Percentiles rank a stretch among this genome's conserved stretches.
These are phyloP conservation scores for Nicotiana otophora DNA, from an alignment of 257 asterid species.

Conservation along the genomic window DNA sequence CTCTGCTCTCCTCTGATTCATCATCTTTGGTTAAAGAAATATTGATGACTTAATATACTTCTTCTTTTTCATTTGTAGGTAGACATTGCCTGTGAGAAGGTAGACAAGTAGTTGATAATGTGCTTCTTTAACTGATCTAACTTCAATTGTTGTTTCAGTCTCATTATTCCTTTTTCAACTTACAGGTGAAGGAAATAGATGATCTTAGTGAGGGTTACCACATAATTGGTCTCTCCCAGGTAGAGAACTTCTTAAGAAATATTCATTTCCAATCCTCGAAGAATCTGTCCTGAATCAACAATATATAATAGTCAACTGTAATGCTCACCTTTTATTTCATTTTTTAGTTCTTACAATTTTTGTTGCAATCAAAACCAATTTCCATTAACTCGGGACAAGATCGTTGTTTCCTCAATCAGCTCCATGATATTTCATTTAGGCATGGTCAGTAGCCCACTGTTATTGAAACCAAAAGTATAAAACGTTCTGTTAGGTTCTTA, in stretches of 20 bases:
- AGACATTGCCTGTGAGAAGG: slow-evolving; percentile 80
- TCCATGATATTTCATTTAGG: no score
- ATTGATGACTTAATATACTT: not conserved
- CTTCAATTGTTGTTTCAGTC: slow-evolving; percentile 1
- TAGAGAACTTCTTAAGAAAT: slow-evolving; percentile 11
- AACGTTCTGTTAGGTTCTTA: no score
- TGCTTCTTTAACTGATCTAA: slow-evolving; percentile 24
- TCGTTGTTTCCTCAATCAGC: not conserved
- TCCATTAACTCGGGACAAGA: not conserved
- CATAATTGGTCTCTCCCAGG: slow-evolving; percentile 83
- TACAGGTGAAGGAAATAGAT: slow-evolving; percentile 65
- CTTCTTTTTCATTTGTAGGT: slow-evolving; percentile 34
- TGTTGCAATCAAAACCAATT: not conserved
- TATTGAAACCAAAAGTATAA: no score
- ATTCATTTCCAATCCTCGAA: not conserved
- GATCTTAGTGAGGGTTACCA: slow-evolving; percentile 74
- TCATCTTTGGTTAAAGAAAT: not conserved
- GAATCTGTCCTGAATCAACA: not conserved
- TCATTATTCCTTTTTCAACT: slow-evolving; percentile 15
- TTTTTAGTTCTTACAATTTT: not conserved
- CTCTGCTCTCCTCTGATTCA: not conserved
- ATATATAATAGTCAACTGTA: not conserved
- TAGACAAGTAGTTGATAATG: slow-evolving; percentile 18
- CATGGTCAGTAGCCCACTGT: no score
- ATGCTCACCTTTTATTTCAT: not conserved